Evolutionary conservation across 257 asterid genomes (phyloP).

Genomic region (Rubia yunnanensis): DNA sequence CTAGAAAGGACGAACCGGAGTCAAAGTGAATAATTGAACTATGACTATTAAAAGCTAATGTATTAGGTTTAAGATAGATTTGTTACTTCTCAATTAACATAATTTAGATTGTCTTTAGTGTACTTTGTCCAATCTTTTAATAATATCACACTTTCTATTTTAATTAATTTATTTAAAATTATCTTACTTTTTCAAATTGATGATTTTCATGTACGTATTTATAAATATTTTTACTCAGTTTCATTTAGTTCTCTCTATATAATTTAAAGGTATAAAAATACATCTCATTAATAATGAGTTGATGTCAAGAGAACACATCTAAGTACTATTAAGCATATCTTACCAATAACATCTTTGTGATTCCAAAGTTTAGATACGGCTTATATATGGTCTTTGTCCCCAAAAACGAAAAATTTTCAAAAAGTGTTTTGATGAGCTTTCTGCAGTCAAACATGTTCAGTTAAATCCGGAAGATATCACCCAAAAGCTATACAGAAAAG

Average conservation of each 20-base stretch:
- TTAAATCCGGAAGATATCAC: conserved; percentile 15
- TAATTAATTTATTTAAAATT: too few relatives aligned
- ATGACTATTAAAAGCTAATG: not conserved
- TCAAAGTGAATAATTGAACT: not conserved
- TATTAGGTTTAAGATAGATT: not conserved
- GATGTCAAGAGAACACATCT: too few relatives aligned
- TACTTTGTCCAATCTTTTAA: too few relatives aligned
- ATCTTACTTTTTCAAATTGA: too few relatives aligned
- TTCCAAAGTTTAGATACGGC: not conserved
- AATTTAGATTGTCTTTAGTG: too few relatives aligned
- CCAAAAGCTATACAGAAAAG: conserved; percentile 13
- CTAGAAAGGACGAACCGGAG: not conserved
- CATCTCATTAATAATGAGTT: too few relatives aligned
- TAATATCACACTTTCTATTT: too few relatives aligned
- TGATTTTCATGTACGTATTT: too few relatives aligned
- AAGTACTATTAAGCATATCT: not conserved
- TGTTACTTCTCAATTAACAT: not conserved
- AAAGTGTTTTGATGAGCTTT: not conserved
- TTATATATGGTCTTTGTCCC: not conserved
- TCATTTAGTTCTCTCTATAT: too few relatives aligned
- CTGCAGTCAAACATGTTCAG: conserved; percentile 19
- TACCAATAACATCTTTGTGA: not conserved
- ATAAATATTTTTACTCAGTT: too few relatives aligned
- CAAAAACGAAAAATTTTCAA: not conserved
- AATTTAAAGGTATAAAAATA: too few relatives aligned